Conservation (phyloP, 1,284 basidiomycete genomes). For the Irpex sp. region DNA sequence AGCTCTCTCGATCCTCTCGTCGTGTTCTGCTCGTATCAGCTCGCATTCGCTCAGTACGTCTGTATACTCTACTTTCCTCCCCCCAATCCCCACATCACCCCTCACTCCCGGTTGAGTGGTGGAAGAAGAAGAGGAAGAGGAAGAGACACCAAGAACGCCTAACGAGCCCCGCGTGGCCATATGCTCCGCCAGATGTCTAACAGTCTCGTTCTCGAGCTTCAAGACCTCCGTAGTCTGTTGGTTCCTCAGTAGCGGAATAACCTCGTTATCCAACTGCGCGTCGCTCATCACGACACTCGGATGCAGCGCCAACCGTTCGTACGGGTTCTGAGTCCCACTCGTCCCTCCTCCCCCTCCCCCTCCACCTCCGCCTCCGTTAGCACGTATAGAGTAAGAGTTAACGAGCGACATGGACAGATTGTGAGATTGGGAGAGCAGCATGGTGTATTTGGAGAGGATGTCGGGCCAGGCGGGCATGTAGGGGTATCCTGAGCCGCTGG, state of each 20-base stretch:
- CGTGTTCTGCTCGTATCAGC: constrained; percentile 63
- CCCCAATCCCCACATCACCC: too few species aligned
- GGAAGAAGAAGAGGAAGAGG: not conserved
- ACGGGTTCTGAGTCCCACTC: constrained; percentile 45
- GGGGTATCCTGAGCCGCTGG: constrained; percentile 34
- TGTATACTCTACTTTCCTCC: constrained; percentile 38
- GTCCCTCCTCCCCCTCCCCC: constrained; percentile 14
- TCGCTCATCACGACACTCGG: constrained; percentile 56
- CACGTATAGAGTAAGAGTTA: constrained; percentile 29
- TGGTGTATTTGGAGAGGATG: constrained; percentile 77
- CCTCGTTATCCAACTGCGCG: constrained; percentile 62
- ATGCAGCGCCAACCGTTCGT: constrained; percentile 63
- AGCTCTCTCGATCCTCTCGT: constrained; percentile 67
- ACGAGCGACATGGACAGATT: constrained; percentile 61
- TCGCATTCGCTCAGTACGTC: constrained; percentile 65
- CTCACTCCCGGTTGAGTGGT: not conserved
- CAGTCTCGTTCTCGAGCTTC: constrained; percentile 61
- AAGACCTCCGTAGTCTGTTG: constrained; percentile 75
- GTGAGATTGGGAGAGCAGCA: constrained; percentile 75
- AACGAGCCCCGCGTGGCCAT: constrained; percentile 60
- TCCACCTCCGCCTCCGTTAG: constrained; percentile 15
- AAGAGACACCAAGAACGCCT: constrained; percentile 30
- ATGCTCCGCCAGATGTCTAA: constrained; percentile 62
- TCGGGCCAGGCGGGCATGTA: constrained; percentile 83
- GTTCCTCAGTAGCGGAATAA: constrained; percentile 69